phyloP scores from a whole-genome alignment of 495 filamentous ascomycete genomes.

The Saxispiralis lemnorum region DNA sequence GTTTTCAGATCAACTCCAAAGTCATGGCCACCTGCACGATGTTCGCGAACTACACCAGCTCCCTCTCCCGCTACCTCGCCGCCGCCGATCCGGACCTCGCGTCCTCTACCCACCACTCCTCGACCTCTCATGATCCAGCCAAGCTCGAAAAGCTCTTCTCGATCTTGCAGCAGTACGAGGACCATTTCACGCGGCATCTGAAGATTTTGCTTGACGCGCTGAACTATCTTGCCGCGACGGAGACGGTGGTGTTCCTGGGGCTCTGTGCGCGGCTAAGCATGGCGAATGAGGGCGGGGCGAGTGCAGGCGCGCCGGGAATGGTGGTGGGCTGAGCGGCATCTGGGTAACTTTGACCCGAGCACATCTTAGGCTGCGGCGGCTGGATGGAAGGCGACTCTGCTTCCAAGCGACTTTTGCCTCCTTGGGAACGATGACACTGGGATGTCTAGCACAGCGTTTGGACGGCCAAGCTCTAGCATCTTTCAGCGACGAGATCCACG shows the following conservation, averaged over 20 bases:
- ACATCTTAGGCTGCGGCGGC: too few species aligned
- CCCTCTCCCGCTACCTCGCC: constrained; percentile 61
- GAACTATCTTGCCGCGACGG: constrained; percentile 92
- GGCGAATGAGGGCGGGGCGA: constrained; percentile 43
- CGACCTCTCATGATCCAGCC: constrained; percentile 35
- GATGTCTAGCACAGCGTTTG: too few species aligned
- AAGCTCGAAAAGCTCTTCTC: constrained; percentile 67
- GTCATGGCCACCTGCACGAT: constrained; percentile 80
- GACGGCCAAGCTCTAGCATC: too few species aligned
- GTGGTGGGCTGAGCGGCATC: too few species aligned
- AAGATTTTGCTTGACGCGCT: constrained; percentile 82
- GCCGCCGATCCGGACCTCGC: constrained; percentile 38
- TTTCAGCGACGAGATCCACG: too few species aligned
- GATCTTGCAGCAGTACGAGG: constrained; percentile 70
- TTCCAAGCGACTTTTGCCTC: too few species aligned
- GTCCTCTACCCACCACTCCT: constrained; percentile 19
- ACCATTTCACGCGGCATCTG: constrained; percentile 76
- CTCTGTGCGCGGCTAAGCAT: constrained; percentile 63
- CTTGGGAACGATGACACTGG: too few species aligned
- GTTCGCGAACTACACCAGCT: constrained; percentile 72
- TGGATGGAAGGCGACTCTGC: too few species aligned
- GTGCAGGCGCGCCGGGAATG: neutral
- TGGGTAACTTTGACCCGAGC: too few species aligned
- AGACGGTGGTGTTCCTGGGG: constrained; percentile 83
- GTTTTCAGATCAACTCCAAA: constrained; percentile 86